Evolutionary conservation across 164 flowering plant species (phyloP), one percentile per base, ranked within the genome.

Genomic region (Umbilicus rupestris): DNA sequence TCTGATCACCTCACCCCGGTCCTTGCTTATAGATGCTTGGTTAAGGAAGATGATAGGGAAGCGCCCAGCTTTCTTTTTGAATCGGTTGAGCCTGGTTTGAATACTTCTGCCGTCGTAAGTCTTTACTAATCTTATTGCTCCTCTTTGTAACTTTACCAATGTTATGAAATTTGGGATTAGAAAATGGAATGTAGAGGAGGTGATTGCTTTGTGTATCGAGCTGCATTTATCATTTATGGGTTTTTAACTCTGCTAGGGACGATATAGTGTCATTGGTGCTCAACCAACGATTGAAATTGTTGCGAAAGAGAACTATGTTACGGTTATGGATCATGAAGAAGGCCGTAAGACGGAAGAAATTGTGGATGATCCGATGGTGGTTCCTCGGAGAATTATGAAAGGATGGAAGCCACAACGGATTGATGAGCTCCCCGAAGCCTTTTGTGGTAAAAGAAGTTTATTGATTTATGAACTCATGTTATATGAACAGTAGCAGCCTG

Each of bases 211-310:
- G n/a, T n/a, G n/a, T n/a, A n/a, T n/a, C n/a, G 26, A n/a, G 15
- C 11, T 30, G 44, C 16, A 19, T 28, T 31, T 9, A 2, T 17
- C 26, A 28, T 20, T 41, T 45, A n/a, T n/a, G 28, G 10, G 2
- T 31, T 20, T 39, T 47, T 72, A 2, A 64, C 67, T 67, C 24
- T 80, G 55, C 63, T 62, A 90, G 94, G 91, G 97, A 63, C 77
- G 97, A 30, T 91, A 84, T 77, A 91, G 97, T 74, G 86, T 91
- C 15, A 57, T 88, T 74, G 97, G 97, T 69, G 93, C 97, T 71
- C 91, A 88, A 66, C 97, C 97, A 2, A 74, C 81, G 0, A 80
- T 88, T 71, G 97, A 91, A 73, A 79, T 91, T 63, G 87, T 91
- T 28, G 95, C 97, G 0, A 88, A 87, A 68, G 91, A 80, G 70